phyloP scores from a whole-genome alignment of 2,329 filamentous ascomycete species.

The Pleurostoma richardsiae region DNA sequence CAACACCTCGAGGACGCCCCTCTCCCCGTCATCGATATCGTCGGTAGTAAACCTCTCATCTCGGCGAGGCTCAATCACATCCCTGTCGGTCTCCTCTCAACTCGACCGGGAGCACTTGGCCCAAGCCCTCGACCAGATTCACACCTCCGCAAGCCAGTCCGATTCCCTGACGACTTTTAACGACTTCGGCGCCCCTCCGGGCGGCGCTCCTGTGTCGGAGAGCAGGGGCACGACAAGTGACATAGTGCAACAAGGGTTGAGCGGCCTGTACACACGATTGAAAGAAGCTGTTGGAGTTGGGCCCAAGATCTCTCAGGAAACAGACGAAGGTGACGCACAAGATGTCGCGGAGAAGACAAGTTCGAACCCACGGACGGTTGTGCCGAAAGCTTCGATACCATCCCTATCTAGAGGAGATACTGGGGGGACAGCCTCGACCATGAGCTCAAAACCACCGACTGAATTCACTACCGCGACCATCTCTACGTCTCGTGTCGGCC shows the following conservation, averaged over 20 bases:
- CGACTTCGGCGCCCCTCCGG: constrained; percentile 73
- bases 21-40: constrained; percentile 26
- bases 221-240: constrained; percentile 68
- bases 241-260: constrained; percentile 77
- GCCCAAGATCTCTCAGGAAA: constrained; percentile 33
- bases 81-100: constrained; percentile 42
- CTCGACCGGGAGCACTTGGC: constrained; percentile 71
- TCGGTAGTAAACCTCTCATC: constrained; percentile 21
- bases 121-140: constrained; percentile 79
- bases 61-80: constrained; percentile 32
- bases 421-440: constrained; percentile 22
- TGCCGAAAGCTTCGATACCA: constrained; percentile 33
- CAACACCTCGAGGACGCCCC: constrained; percentile 15
- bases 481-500: constrained; percentile 24
- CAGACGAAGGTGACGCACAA: constrained; percentile 35
- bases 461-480: constrained; percentile 28
- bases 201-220: constrained; percentile 53
- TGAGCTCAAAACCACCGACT: constrained; percentile 23
- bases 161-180: constrained; percentile 88
- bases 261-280: constrained; percentile 81
- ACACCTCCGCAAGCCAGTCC: constrained; percentile 80
- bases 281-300: constrained; percentile 74
- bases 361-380: constrained; percentile 30
- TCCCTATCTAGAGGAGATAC: constrained; percentile 35
- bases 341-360: constrained; percentile 37